A percentile compares a stretch with the other conserved stretches of the same genome.
phyloP scores from a whole-genome alignment of 1,284 basidiomycete species.

The Melampsora larici-populina region DNA sequence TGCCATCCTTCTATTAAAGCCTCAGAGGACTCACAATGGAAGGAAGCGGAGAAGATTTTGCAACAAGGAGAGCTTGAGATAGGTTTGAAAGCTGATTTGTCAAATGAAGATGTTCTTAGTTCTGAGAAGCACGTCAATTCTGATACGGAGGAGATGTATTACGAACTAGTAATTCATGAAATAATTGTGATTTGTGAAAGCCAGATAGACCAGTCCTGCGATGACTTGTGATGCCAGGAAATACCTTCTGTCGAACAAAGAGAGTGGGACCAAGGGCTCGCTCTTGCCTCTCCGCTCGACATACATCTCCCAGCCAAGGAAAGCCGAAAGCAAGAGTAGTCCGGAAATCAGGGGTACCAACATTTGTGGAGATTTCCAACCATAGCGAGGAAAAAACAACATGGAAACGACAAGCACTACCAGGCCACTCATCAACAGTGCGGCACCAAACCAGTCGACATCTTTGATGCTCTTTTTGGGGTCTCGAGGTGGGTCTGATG shows the following conservation, averaged over 20 bases:
- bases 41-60: conserved; percentile 32
- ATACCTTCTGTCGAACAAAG: not conserved
- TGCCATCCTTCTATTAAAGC: not conserved
- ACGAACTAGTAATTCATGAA: not conserved
- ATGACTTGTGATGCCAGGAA: not conserved
- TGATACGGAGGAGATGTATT: not conserved
- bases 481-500: conserved; percentile 1
- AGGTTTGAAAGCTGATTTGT: conserved; percentile 28
- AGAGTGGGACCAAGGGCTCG: not conserved
- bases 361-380: conserved; percentile 11
- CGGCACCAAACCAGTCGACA: conserved; percentile 27
- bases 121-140: not conserved
- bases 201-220: not conserved
- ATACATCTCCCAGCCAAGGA: not conserved
- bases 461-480: not conserved
- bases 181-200: not conserved
- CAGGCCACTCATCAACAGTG: conserved; percentile 20
- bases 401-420: conserved; percentile 4
- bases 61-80: conserved; percentile 9
- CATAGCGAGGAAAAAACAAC: conserved; percentile 10
- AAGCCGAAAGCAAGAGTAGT: not conserved
- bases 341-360: conserved; percentile 9
- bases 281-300: not conserved
- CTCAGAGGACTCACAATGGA: conserved; percentile 26
- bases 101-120: not conserved